Percentiles rank a stretch among this genome's conserved stretches.
Evolutionary conservation across 1,284 basidiomycete genomes (phyloP).

Genomic region (Moesziomyces antarcticus): DNA sequence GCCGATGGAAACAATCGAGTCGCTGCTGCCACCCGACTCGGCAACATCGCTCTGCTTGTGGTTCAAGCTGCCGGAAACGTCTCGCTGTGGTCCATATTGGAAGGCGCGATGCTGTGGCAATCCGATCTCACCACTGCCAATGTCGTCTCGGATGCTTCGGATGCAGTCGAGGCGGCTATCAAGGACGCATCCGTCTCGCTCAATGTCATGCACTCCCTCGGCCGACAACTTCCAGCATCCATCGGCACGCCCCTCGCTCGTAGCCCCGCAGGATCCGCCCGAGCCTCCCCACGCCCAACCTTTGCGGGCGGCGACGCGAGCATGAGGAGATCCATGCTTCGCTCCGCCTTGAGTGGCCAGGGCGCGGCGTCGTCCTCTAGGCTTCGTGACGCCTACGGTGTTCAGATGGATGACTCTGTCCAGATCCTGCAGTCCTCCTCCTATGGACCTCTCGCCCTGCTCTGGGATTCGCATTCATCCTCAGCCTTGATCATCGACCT

Average conservation of each 20-base stretch:
- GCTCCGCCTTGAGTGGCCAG: slow-evolving; percentile 18
- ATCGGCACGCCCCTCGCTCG: slow-evolving; percentile 34
- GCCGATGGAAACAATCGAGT: background rate
- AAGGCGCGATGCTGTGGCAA: slow-evolving; percentile 35
- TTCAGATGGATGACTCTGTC: slow-evolving; percentile 14
- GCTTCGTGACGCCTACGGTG: slow-evolving; percentile 22
- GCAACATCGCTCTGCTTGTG: slow-evolving; percentile 22
- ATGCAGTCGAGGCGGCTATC: slow-evolving; percentile 1
- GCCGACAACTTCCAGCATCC: slow-evolving; percentile 31
- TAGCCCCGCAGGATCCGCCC: slow-evolving; percentile 33
- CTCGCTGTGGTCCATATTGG: slow-evolving; percentile 36
- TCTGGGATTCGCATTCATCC: slow-evolving; percentile 35
- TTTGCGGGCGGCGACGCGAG: slow-evolving; percentile 17
- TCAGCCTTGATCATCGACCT: slow-evolving; percentile 20
- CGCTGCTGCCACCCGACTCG: background rate
- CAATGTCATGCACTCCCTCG: slow-evolving; percentile 29
- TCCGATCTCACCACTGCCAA: slow-evolving; percentile 25
- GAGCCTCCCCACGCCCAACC: slow-evolving; percentile 31
- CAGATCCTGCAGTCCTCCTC: slow-evolving; percentile 10
- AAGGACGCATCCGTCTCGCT: slow-evolving; percentile 17
- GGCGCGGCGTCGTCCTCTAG: slow-evolving; percentile 15
- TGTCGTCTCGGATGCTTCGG: slow-evolving; percentile 1
- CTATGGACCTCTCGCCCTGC: slow-evolving; percentile 6
- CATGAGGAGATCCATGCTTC: slow-evolving; percentile 31
- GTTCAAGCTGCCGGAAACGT: slow-evolving; percentile 44